Base-by-base conservation (phyloP, 331 rosid genomes). In the Quercus lobata region DNA sequence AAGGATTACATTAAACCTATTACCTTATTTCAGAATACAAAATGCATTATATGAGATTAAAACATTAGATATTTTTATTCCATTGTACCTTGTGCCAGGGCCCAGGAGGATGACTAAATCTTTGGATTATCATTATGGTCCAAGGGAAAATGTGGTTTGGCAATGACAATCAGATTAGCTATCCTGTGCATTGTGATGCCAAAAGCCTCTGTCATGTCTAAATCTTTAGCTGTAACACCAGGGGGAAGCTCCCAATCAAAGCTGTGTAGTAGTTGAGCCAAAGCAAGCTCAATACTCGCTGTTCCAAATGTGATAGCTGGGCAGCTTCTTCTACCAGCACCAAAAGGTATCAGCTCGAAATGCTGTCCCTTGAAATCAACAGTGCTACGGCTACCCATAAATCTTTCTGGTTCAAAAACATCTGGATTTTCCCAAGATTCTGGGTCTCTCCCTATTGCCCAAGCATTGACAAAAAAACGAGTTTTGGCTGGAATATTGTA, bases 201-300 rank as follows among this genome's bases (percentile, higher is more conserved):
- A 57, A 93, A 91, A 49, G 81, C 88, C 63, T 92, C 96, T 8
- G 83, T 80, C 81, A 84, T 79, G 57, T 93, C 92, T 86, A 89
- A 76, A 82, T 88, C 92, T 57, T 89, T 69, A 5, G 87, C 78
- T 55, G 83, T 19, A 18, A 75, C 46, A 72, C 92, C 90, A 57
- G 76, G 83, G 25, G 97, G 97, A 79, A 91, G 88, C 88, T 84
- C 89, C 94, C 91, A 92, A 73, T 91, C 89, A 17, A 92, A 86
- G 81, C 87, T 77, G 14, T 91, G 79, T 25, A 92, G 86, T 54
- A 92, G 86, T 76, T 87, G 91, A 75, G 94, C 92, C 7, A 92
- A 78, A 77, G 90, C 90, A 76, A 87, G 88, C 85, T 91, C 94
- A 57, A 84, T 27, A 52, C 75, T 81, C 27, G 90, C 87, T 35